A percentile compares a stretch with the other conserved stretches of the same genome.
Evolutionary conservation across 78 protist species (phyloP).

Genomic region (Dictyostelium brefeldianum): DNA sequence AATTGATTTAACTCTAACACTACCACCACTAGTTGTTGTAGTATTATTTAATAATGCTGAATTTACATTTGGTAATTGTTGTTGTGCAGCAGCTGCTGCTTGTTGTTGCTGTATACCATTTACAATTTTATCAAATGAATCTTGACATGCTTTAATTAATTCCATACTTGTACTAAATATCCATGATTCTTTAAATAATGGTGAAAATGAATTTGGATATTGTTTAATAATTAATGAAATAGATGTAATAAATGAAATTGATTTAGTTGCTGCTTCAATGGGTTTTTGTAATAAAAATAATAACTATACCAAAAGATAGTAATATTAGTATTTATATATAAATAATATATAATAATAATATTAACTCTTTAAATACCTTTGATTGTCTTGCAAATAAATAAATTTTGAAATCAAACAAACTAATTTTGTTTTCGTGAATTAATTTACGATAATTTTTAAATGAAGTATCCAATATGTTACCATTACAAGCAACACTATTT

Average conservation of each 20-base stretch:
- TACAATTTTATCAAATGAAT: slow-evolving; percentile 43
- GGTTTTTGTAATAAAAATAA: slow-evolving; percentile 57
- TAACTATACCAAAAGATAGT: neutral
- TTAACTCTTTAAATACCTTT: slow-evolving; percentile 5
- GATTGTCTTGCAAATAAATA: slow-evolving; percentile 70
- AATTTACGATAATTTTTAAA: slow-evolving; percentile 34
- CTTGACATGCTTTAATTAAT: slow-evolving; percentile 69
- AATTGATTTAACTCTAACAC: neutral
- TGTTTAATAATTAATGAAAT: slow-evolving; percentile 15
- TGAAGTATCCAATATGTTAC: slow-evolving; percentile 39
- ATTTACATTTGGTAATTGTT: neutral
- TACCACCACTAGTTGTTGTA: neutral
- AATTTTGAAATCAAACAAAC: slow-evolving; percentile 66
- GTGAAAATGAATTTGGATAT: neutral
- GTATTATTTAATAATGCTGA: neutral
- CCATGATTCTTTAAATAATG: slow-evolving; percentile 64
- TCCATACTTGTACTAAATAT: slow-evolving; percentile 28
- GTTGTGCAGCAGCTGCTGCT: neutral
- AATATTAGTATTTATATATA: neutral
- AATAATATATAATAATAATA: neutral
- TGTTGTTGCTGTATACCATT: slow-evolving; percentile 11
- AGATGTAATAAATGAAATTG: slow-evolving; percentile 46
- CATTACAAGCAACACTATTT: neutral
- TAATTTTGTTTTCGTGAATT: slow-evolving; percentile 44
- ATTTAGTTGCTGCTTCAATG: slow-evolving; percentile 47